Conservation (phyloP, 768 basidiomycete genomes). For the Termitomyces heimii region DNA sequence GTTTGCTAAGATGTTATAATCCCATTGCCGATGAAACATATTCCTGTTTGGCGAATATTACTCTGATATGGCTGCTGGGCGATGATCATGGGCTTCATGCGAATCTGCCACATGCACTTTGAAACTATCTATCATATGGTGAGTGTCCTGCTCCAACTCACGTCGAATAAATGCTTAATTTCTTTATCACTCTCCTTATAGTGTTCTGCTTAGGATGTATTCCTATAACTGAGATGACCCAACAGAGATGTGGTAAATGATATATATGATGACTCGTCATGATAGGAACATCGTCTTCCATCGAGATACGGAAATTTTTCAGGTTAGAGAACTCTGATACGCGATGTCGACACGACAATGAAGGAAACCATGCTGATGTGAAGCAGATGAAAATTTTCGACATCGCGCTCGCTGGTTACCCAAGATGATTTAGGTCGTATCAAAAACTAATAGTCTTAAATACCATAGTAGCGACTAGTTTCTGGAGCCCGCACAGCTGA, state of each 20-base stretch:
- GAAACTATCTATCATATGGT: background rate
- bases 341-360: background rate
- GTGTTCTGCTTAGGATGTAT: background rate
- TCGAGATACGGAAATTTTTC: background rate
- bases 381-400: background rate
- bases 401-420: background rate
- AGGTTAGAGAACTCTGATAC: background rate
- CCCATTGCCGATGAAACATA: background rate
- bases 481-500: constrained; percentile 19
- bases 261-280: background rate
- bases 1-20: background rate
- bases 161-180: background rate
- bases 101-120: background rate
- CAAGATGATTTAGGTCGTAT: background rate
- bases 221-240: background rate
- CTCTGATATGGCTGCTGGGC: background rate
- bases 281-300: background rate
- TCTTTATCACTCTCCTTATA: background rate
- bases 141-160: background rate
- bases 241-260: background rate
- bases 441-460: background rate
- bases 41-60: background rate
- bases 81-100: background rate
- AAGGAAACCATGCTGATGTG: background rate
- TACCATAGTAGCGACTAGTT: background rate